Evolutionary conservation across 139 green algal species (phyloP).

Genomic region (Ettlia oleoabundans): DNA sequence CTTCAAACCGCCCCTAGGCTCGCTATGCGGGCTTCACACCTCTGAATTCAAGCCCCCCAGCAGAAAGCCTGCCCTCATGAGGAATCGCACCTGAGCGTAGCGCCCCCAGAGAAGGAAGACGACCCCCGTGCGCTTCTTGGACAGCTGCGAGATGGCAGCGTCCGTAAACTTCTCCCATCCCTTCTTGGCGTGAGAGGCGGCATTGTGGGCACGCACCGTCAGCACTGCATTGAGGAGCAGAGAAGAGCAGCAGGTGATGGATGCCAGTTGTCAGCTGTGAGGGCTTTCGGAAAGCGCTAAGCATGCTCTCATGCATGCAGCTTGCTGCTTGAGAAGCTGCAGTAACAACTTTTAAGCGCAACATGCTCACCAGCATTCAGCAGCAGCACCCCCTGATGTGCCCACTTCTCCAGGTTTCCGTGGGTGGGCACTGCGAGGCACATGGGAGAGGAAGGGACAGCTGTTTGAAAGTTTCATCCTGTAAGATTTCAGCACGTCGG

Average conservation of each 20-base stretch:
- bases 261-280: background rate
- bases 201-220: constrained; percentile 83
- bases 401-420: constrained; percentile 76
- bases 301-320: too few species aligned
- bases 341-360: too few species aligned
- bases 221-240: constrained; percentile 53
- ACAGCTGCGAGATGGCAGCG: constrained; percentile 78
- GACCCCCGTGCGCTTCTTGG: constrained; percentile 61
- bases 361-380: constrained; percentile 86
- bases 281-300: too few species aligned
- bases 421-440: constrained; percentile 51
- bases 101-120: constrained; percentile 96
- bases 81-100: constrained; percentile 61
- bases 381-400: constrained; percentile 86
- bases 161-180: constrained; percentile 96
- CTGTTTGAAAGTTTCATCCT: background rate
- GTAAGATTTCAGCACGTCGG: too few species aligned
- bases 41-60: too few species aligned
- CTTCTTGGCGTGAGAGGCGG: constrained; percentile 88
- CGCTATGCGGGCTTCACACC: too few species aligned
- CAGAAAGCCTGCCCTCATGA: too few species aligned
- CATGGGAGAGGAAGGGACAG: background rate
- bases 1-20: too few species aligned
- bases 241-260: background rate
- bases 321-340: too few species aligned